These are phyloP conservation scores for Mycena rosella DNA, from an alignment of 768 basidiomycete genomes.

Conservation along the genomic window DNA sequence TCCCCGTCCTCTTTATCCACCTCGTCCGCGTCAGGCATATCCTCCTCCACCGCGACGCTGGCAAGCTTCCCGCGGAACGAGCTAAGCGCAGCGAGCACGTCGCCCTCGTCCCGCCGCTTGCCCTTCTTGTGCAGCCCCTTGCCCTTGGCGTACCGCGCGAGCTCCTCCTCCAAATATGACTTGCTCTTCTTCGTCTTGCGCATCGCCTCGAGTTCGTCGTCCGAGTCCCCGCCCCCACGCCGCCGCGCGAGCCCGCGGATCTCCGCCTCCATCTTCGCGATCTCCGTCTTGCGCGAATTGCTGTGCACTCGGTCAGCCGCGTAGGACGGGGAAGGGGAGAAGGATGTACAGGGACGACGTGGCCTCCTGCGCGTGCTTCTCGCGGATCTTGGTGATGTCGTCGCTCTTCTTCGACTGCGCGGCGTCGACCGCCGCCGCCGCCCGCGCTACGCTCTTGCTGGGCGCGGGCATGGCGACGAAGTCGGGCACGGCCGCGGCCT, in stretches of 20 bases:
- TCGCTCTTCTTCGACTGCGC: slow-evolving; percentile 55
- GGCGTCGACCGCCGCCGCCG: slow-evolving; percentile 45
- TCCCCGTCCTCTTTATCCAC: slow-evolving; percentile 33
- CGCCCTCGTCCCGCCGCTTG: slow-evolving; percentile 78
- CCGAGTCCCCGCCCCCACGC: slow-evolving; percentile 65
- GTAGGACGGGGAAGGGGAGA: neutral
- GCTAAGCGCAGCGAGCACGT: slow-evolving; percentile 75
- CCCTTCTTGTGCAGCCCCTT: slow-evolving; percentile 69
- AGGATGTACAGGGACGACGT: slow-evolving; percentile 67
- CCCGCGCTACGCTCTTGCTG: slow-evolving; percentile 32
- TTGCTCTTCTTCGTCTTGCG: slow-evolving; percentile 68
- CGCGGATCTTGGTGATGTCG: slow-evolving; percentile 80
- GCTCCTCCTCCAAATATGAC: slow-evolving; percentile 84
- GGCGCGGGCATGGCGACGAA: slow-evolving; percentile 50
- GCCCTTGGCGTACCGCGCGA: slow-evolving; percentile 82
- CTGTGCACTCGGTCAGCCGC: slow-evolving; percentile 48
- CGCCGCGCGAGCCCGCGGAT: slow-evolving; percentile 82
- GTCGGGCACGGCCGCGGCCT: slow-evolving; percentile 52
- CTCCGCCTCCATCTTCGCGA: slow-evolving; percentile 90
- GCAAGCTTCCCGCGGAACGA: slow-evolving; percentile 82
- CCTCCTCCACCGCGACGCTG: slow-evolving; percentile 41
- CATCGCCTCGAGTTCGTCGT: slow-evolving; percentile 68
- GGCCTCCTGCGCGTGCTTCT: slow-evolving; percentile 81
- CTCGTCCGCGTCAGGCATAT: slow-evolving; percentile 38
- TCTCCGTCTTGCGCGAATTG: slow-evolving; percentile 76